Evolutionary conservation across 2,329 filamentous ascomycete species (phyloP).

Genomic region (Alternaria sp.): DNA sequence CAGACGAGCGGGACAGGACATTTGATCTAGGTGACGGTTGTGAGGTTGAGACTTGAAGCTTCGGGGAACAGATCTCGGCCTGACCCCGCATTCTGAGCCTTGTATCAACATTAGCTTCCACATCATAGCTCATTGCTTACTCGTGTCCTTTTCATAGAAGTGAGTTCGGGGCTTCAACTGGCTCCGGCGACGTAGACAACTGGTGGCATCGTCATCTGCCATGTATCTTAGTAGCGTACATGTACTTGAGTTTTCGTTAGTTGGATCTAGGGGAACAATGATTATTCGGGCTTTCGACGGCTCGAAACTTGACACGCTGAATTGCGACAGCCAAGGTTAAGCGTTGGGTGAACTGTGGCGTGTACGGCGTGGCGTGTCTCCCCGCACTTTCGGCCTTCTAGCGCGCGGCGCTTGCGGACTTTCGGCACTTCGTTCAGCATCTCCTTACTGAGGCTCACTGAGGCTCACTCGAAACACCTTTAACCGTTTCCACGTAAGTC

Average conservation of each 20-base stretch:
- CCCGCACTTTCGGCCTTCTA: background rate
- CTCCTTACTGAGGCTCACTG: background rate
- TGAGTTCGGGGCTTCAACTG: background rate
- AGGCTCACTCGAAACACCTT: background rate
- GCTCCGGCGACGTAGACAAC: background rate
- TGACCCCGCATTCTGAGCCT: background rate
- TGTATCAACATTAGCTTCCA: background rate
- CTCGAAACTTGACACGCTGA: no score
- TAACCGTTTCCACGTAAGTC: background rate
- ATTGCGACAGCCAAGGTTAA: background rate
- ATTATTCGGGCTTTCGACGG: no score
- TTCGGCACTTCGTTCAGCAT: background rate
- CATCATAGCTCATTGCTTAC: background rate
- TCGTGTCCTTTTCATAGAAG: background rate
- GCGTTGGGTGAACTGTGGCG: background rate
- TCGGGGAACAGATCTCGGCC: background rate
- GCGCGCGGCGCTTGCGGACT: background rate
- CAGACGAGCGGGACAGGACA: slow-evolving; percentile 31
- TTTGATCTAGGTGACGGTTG: background rate
- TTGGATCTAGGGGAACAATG: no score
- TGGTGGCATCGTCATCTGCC: no score
- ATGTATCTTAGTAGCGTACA: no score
- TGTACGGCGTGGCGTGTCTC: background rate
- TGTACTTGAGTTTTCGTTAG: no score
- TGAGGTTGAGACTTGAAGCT: background rate